These are phyloP conservation scores for Beverwykella pulmonaria DNA, from an alignment of 495 filamentous ascomycete genomes.

Conservation along the genomic window DNA sequence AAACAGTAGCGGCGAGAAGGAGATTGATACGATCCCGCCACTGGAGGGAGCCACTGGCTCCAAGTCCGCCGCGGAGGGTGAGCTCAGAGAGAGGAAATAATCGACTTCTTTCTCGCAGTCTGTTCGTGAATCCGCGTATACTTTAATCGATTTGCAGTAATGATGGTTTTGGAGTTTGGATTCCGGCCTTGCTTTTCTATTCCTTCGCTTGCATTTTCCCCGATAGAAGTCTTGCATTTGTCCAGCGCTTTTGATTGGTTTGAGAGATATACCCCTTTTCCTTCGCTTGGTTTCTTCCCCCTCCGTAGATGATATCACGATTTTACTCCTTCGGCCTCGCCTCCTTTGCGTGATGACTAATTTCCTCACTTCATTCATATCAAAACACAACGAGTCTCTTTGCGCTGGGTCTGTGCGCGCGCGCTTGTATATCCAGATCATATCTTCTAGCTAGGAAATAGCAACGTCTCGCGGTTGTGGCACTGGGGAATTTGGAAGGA, in stretches of 20 bases:
- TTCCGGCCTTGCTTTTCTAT: background rate
- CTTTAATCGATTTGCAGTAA: slow-evolving; percentile 3
- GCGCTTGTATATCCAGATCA: too few relatives aligned
- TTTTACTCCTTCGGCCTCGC: background rate
- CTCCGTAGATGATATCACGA: background rate
- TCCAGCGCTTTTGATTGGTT: background rate
- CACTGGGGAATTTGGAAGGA: too few relatives aligned
- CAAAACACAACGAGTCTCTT: too few relatives aligned
- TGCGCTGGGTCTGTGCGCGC: too few relatives aligned
- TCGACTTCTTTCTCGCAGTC: background rate
- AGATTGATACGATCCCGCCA: slow-evolving; percentile 29
- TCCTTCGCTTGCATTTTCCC: background rate
- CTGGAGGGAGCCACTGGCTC: slow-evolving; percentile 28
- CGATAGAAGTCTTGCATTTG: background rate
- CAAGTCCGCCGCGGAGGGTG: slow-evolving; percentile 10
- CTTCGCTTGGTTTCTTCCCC: slow-evolving; percentile 7
- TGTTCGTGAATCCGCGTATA: too few relatives aligned
- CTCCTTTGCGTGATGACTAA: too few relatives aligned
- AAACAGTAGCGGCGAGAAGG: background rate
- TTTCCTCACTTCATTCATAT: too few relatives aligned
- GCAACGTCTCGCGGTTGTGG: too few relatives aligned
- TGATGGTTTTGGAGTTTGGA: background rate
- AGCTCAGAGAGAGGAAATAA: slow-evolving; percentile 25
- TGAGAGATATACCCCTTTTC: slow-evolving; percentile 25
- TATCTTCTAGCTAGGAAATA: too few relatives aligned